Percentiles rank a stretch among this genome's conserved stretches.
Conservation (phyloP, 306 rosid genomes). For the Citrullus colocynthis region DNA sequence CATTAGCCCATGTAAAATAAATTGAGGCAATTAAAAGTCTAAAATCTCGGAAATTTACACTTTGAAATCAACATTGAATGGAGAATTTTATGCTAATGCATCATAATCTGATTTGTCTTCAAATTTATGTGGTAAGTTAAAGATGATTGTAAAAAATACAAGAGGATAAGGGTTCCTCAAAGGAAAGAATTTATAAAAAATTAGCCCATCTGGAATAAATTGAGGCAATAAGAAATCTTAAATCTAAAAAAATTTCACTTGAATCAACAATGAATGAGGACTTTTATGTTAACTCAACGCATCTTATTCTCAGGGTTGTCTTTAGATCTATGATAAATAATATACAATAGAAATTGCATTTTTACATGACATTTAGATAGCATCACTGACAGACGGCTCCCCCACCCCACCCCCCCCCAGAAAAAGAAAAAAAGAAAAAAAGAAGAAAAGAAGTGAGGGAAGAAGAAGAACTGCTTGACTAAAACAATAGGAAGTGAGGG, state of each 20-base stretch:
- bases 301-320: not conserved
- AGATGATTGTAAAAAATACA: not conserved
- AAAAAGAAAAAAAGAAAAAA: too few relatives aligned
- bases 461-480: not conserved
- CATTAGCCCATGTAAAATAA: not conserved
- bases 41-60: not conserved
- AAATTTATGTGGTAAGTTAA: not conserved
- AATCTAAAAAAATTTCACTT: not conserved
- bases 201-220: not conserved
- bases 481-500: not conserved
- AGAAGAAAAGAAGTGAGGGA: too few relatives aligned
- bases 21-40: not conserved
- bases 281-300: not conserved
- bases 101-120: not conserved
- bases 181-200: not conserved
- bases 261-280: not conserved
- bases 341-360: not conserved
- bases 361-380: not conserved
- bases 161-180: not conserved
- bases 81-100: not conserved
- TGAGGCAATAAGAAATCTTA: not conserved
- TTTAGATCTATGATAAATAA: not conserved
- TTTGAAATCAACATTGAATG: not conserved
- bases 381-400: not conserved
- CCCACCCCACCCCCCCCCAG: too few relatives aligned